Evolutionary conservation across 441 rosid species (phyloP).

Genomic region (Erodium chrysanthum): DNA sequence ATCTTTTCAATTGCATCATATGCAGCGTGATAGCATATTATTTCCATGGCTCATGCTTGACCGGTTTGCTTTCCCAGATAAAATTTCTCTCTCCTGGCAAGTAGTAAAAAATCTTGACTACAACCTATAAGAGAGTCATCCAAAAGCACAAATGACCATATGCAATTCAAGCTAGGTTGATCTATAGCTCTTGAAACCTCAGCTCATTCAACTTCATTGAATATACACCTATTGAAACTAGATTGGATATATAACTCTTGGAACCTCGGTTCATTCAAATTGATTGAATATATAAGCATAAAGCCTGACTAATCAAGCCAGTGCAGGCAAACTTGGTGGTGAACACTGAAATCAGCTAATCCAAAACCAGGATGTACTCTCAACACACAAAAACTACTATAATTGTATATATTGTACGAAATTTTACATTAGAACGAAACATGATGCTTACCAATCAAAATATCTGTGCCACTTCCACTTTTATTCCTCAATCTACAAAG

Average conservation of each 20-base stretch:
- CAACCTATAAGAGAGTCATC: conserved; percentile 10
- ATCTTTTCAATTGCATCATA: conserved; percentile 1
- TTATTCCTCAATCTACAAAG: too few species aligned
- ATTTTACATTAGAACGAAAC: too few species aligned
- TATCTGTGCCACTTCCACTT: too few species aligned
- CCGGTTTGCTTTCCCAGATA: conserved; percentile 12
- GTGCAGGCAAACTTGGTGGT: neutral
- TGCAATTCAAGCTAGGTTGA: neutral
- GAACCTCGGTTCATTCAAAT: neutral
- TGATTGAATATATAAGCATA: conserved; percentile 1
- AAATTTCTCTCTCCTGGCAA: neutral
- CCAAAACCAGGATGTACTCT: neutral
- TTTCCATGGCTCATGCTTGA: conserved; percentile 10
- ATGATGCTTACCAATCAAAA: too few species aligned
- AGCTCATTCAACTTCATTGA: conserved; percentile 2
- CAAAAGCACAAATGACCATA: neutral
- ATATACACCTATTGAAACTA: neutral
- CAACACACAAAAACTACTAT: too few species aligned
- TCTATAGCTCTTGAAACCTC: neutral
- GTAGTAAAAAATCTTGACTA: conserved; percentile 9
- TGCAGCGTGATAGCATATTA: conserved; percentile 11
- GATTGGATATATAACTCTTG: neutral
- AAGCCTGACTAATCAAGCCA: neutral
- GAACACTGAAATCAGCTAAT: conserved; percentile 1
- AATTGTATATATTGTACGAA: too few species aligned